phyloP scores from a whole-genome alignment of 2,329 filamentous ascomycete genomes.

The Diaporthe ilicicola region DNA sequence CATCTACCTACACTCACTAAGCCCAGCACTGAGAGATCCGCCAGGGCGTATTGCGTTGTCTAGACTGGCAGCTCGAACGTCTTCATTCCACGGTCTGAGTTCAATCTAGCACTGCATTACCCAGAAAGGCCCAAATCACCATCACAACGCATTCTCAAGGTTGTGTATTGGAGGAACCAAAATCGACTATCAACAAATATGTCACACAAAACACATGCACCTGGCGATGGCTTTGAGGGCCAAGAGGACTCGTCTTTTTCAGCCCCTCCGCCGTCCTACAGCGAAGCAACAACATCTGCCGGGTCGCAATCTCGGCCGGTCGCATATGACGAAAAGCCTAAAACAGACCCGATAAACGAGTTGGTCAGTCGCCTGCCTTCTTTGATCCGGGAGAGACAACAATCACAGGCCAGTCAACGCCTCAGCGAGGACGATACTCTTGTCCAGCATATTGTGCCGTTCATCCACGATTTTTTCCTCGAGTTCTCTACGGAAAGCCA shows the following conservation, averaged over 20 bases:
- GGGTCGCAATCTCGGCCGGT: slow-evolving; percentile 2
- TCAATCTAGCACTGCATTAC: no score
- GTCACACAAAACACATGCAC: neutral
- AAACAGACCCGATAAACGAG: neutral
- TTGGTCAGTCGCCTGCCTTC: slow-evolving; percentile 10
- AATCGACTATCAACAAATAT: neutral
- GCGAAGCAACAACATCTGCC: neutral
- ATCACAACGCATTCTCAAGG: neutral
- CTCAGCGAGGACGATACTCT: neutral
- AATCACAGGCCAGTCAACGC: slow-evolving; percentile 1
- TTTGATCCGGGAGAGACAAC: neutral
- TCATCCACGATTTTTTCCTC: neutral
- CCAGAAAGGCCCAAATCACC: neutral
- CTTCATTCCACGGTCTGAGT: neutral
- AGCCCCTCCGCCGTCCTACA: slow-evolving; percentile 15
- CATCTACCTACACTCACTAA: neutral
- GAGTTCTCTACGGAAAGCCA: neutral
- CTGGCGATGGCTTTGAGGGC: neutral
- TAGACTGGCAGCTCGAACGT: neutral
- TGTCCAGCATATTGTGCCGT: neutral
- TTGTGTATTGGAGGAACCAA: neutral
- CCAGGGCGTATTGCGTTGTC: neutral
- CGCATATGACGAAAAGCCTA: neutral
- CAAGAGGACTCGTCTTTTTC: neutral
- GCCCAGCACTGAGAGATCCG: slow-evolving; percentile 1